Percentiles rank a stretch among this genome's conserved stretches.
Evolutionary conservation across 495 filamentous ascomycete species (phyloP).

Genomic region (Hyaloscypha variabilis): DNA sequence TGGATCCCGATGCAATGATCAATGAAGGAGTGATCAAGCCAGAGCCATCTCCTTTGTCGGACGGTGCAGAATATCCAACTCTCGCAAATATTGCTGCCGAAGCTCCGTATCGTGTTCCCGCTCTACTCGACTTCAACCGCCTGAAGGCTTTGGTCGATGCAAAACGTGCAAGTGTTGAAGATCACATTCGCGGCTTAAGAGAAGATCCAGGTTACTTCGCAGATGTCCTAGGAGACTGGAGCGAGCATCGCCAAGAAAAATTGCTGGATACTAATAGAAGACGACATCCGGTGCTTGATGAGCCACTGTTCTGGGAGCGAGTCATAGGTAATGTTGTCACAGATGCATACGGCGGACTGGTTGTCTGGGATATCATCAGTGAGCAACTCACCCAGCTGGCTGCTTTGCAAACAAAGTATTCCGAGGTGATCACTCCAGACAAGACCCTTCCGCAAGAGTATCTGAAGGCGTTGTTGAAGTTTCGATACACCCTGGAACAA

Average conservation of each 20-base stretch:
- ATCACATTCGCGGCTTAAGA: constrained; percentile 49
- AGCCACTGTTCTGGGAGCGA: constrained; percentile 36
- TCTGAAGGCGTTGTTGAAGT: constrained; percentile 35
- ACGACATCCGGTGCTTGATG: constrained; percentile 29
- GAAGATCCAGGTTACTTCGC: constrained; percentile 54
- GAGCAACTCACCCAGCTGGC: constrained; percentile 33
- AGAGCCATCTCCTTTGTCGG: constrained; percentile 8
- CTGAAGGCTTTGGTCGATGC: constrained; percentile 41
- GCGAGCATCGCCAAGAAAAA: constrained; percentile 44
- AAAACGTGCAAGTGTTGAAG: constrained; percentile 39
- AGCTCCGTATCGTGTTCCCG: constrained; percentile 47
- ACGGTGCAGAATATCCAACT: constrained; percentile 32
- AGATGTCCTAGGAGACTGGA: constrained; percentile 37
- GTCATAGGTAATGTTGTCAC: constrained; percentile 35
- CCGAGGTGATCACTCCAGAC: constrained; percentile 28
- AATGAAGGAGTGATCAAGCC: constrained; percentile 21
- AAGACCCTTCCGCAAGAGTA: constrained; percentile 42
- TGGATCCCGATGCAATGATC: constrained; percentile 22
- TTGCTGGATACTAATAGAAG: constrained; percentile 33
- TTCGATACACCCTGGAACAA: constrained; percentile 38
- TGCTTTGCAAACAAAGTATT: constrained; percentile 35
- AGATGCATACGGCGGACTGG: constrained; percentile 29
- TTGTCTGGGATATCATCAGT: constrained; percentile 36
- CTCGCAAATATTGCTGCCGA: constrained; percentile 39
- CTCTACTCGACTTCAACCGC: constrained; percentile 41